Conservation (phyloP, 768 basidiomycete species). For the Suillus clintonianus region DNA sequence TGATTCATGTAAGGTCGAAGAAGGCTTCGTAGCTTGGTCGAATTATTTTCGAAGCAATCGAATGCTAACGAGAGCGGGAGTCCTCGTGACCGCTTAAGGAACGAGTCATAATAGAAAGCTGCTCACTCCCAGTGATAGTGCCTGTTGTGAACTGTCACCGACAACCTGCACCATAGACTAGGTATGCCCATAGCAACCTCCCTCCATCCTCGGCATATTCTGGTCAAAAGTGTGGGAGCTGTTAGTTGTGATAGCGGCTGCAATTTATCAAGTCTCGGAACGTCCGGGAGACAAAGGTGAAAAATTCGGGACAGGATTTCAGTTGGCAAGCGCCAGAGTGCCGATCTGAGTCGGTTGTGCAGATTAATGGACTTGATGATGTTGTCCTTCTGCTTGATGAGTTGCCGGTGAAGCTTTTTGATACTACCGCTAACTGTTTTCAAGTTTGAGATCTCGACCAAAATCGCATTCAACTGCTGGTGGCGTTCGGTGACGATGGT, state of each 20-base stretch:
- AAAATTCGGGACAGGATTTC: constrained; percentile 53
- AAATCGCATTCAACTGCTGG: constrained; percentile 15
- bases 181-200: too few relatives aligned
- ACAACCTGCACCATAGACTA: too few relatives aligned
- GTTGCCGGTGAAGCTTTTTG: constrained; percentile 9
- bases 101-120: too few relatives aligned
- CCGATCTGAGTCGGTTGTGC: constrained; percentile 24
- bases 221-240: too few relatives aligned
- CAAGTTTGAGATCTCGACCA: constrained; percentile 13
- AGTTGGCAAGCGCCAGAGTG: constrained; percentile 41
- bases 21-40: too few relatives aligned
- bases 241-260: not conserved
- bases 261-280: too few relatives aligned
- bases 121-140: constrained; percentile 3
- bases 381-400: constrained; percentile 15
- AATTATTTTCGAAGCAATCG: too few relatives aligned
- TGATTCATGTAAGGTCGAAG: too few relatives aligned
- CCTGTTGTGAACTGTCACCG: too few relatives aligned
- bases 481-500: constrained; percentile 19
- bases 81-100: too few relatives aligned
- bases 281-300: constrained; percentile 31
- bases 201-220: too few relatives aligned
- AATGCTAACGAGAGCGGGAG: too few relatives aligned
- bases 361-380: constrained; percentile 17
- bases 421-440: constrained; percentile 17